Conservation (phyloP, 2,329 filamentous ascomycete species). For the Diaporthe vaccinii region DNA sequence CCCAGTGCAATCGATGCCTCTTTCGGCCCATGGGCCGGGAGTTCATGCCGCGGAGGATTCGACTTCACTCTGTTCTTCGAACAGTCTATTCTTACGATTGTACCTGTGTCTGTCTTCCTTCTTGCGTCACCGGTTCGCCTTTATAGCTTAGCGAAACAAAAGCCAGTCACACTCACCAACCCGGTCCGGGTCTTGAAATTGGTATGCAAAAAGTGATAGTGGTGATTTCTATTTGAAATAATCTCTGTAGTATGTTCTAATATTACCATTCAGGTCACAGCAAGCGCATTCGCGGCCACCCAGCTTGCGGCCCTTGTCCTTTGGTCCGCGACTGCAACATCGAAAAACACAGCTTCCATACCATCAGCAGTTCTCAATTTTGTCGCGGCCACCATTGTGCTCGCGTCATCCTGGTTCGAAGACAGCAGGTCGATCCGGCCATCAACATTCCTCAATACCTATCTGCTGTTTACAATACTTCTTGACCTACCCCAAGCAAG, state of each 20-base stretch:
- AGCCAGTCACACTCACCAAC: not conserved
- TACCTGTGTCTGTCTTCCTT: not conserved
- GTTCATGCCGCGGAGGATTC: not conserved
- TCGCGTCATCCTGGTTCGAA: not conserved
- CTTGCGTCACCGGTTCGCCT: not conserved
- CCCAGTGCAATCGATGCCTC: not conserved
- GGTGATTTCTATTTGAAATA: not conserved
- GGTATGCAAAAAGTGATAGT: not conserved
- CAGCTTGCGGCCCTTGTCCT: not conserved
- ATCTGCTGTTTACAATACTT: not conserved
- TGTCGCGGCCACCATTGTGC: not conserved
- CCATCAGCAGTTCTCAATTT: not conserved
- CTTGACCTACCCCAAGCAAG: not conserved
- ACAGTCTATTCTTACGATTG: not conserved
- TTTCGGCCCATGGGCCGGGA: not conserved
- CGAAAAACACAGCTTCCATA: not conserved
- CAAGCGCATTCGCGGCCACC: not conserved
- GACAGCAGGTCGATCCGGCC: not conserved
- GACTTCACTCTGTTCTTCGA: not conserved
- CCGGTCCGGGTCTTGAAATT: not conserved
- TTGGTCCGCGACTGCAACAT: not conserved
- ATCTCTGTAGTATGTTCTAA: not conserved
- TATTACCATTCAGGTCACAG: not conserved
- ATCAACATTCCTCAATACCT: not conserved
- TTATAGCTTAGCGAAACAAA: not conserved